These are phyloP conservation scores for Backusella liffmaniae DNA, from an alignment of 192 early-diverging fungal species.

Conservation along the genomic window DNA sequence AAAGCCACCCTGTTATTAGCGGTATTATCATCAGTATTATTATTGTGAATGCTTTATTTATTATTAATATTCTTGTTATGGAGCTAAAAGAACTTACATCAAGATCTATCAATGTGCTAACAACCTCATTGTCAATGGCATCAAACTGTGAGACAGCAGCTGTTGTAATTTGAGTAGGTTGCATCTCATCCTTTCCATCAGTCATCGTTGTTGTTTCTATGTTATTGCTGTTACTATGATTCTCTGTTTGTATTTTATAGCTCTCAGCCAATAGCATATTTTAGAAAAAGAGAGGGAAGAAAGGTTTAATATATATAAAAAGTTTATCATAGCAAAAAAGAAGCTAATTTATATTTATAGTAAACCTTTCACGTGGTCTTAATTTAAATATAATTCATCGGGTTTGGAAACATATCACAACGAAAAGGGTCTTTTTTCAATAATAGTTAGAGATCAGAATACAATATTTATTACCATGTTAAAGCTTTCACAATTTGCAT, in stretches of 20 bases:
- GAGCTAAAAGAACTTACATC: not conserved
- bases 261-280: conserved; percentile 6
- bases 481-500: not conserved
- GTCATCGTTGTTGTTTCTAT: not conserved
- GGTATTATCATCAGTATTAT: no score
- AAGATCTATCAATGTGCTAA: not conserved
- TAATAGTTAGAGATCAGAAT: not conserved
- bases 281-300: not conserved
- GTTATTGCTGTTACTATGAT: not conserved
- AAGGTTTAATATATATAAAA: not conserved
- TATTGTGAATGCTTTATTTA: not conserved
- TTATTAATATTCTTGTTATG: not conserved
- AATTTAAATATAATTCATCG: not conserved
- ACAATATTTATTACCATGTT: not conserved
- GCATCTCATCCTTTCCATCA: conserved; percentile 7
- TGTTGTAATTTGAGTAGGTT: not conserved
- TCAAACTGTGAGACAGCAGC: not conserved
- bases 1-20: not conserved
- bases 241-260: conserved; percentile 8
- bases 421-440: not conserved
- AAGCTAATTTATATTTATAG: conserved; percentile 10
- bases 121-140: conserved; percentile 3
- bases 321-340: not conserved
- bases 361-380: not conserved
- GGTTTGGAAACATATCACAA: not conserved